Base-by-base conservation (phyloP, 1,139 yeast genomes). In the Williopsis jadinii region DNA sequence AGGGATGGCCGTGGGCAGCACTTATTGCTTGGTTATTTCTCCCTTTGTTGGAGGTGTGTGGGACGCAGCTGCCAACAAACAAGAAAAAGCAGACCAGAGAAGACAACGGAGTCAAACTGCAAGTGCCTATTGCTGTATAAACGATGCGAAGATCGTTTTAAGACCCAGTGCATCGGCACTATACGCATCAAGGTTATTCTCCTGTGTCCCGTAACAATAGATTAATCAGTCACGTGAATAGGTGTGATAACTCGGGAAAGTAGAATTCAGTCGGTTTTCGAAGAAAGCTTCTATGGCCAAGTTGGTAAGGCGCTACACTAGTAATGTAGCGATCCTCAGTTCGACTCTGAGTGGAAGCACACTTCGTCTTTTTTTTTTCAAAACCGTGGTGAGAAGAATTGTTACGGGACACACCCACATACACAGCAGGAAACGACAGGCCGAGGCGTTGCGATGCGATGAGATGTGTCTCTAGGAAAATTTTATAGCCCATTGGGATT, bases 271-370 rank as follows among this genome's bases (percentile, higher is more conserved):
- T 13, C 10, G 11, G 11, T 5, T 15, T 29, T 36, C 42, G 41
- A 36, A 40, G 31, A 38, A 46, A 19, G 75, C 75, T 73, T 68
- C 67, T 73, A 75, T 77, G 83, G 82, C 86, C 86, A 80, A 80
- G 86, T 79, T 80, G 87, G 87, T 80, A 81, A 80, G 86, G 87
- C 87, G 83, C 84, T 79, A 78, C 86, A 80, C 87, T 80, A 80
- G 86, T 80, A 80, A 80, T 80, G 86, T 78, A 79, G 84, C 80
- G 87, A 80, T 80, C 87, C 80, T 78, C 85, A 80, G 87, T 80
- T 80, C 87, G 81, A 80, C 70, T 79, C 85, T 79, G 84, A 79
- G 77, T 76, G 80, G 75, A 76, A 82, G 84, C 85, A 78, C 52
- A 54, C 55, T 50, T 64, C 64, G 64, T 47, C 24, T 14, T 14